Percentiles rank a stretch among this genome's conserved stretches.
Evolutionary conservation across 257 asterid genomes (phyloP).

Genomic region (Solanum arcanum): DNA sequence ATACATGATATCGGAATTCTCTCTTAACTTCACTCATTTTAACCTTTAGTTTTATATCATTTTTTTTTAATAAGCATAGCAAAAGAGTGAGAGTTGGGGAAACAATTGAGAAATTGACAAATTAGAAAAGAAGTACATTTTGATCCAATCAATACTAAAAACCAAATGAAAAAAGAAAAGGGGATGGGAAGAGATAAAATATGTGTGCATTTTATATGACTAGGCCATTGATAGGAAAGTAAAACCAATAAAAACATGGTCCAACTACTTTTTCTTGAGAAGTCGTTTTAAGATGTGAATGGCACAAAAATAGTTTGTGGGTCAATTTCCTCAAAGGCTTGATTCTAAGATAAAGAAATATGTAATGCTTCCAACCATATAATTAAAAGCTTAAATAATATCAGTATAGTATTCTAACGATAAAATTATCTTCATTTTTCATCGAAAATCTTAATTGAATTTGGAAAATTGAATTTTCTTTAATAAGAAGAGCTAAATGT

Average conservation of each 20-base stretch:
- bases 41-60: neutral
- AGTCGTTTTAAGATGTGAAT: neutral
- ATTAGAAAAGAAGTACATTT: neutral
- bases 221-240: neutral
- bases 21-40: neutral
- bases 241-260: neutral
- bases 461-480: neutral
- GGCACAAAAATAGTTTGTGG: neutral
- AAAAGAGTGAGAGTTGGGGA: neutral
- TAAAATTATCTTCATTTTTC: neutral
- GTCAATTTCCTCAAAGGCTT: neutral
- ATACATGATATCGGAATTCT: neutral
- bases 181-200: neutral
- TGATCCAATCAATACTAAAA: neutral
- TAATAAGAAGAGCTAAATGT: neutral
- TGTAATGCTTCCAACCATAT: neutral
- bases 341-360: neutral
- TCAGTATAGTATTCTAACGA: rapidly evolving
- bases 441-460: neutral
- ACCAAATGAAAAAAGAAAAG: neutral
- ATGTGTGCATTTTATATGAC: neutral
- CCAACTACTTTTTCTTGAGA: neutral
- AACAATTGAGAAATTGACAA: neutral
- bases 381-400: neutral
- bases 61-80: neutral